Base-by-base conservation (phyloP, 306 rosid species). In the Cucurbita moschata region DNA sequence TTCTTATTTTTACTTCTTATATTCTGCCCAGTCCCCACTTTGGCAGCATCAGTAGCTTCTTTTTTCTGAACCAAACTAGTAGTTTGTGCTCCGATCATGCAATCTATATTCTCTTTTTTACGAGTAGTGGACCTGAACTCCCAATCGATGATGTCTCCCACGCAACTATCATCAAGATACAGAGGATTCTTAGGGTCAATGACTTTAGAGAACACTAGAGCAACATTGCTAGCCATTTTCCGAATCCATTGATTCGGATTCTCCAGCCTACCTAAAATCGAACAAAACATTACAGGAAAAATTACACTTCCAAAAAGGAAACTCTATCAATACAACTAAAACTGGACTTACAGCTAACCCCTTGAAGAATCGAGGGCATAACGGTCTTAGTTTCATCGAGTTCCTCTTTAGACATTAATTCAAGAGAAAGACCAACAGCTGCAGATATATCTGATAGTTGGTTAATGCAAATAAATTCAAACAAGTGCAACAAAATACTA, bases 151-250 rank as follows among this genome's bases (percentile, higher is more conserved):
- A 82, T 79, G 76, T 85, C 92, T 72, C 77, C 90, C 57, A 38
- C 64, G 83, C 83, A 88, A 81, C 92, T 90, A 73, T 90, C 97
- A 69, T 94, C 98, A 79, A 90, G 95, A 81, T 87, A 89, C 65
- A 94, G 76, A 77, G 96, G 97, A 86, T 90, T 94, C 81, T 89
- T 83, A 37, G 97, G 98, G 83, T 94, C 98, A 73, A 94, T 85
- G 68, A 89, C 88, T 90, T 83, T 90, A 71, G 98, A 94, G 82
- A 94, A 86, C 65, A 72, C 87, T 75, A 94, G 82, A 79, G 98
- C 98, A 81, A 94, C 76, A 76, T 64, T 54, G 75, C 95, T 80
- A 77, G 98, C 92, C 98, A 90, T 94, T 87, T 86, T 94, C 51
- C 98, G 88, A 72, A 87, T 83, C 72, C 88, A 80, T 79, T 80